Conservation (phyloP, 495 filamentous ascomycete genomes). For the Aspergillus cavernicola region DNA sequence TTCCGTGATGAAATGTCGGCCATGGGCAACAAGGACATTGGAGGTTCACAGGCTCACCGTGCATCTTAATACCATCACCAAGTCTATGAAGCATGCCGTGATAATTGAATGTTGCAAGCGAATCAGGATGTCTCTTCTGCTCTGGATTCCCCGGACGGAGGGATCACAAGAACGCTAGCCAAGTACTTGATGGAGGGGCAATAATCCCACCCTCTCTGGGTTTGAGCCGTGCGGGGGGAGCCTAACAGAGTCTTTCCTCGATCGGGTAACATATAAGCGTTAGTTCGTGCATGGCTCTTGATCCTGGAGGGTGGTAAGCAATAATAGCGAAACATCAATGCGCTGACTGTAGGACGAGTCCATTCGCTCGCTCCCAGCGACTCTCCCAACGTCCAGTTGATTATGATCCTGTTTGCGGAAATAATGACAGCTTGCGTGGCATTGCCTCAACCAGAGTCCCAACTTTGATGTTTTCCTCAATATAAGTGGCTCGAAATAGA, state of each 20-base stretch:
- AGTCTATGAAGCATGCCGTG: neutral
- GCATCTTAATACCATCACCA: neutral
- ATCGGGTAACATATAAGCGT: neutral
- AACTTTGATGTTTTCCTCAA: too few relatives aligned
- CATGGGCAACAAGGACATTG: too few relatives aligned
- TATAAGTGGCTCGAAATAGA: too few relatives aligned
- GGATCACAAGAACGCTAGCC: slow-evolving; percentile 12
- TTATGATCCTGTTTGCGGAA: neutral
- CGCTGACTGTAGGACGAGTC: neutral
- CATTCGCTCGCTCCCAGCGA: too few relatives aligned
- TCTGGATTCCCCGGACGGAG: neutral
- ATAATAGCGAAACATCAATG: neutral
- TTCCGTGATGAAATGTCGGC: too few relatives aligned
- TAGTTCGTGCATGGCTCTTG: neutral
- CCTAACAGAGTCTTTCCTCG: neutral
- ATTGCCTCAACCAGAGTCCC: too few relatives aligned
- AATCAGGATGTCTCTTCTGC: neutral
- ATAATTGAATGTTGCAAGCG: neutral
- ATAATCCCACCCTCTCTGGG: neutral
- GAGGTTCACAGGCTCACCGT: too few relatives aligned
- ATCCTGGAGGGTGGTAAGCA: neutral
- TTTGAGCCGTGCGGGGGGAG: slow-evolving; percentile 10
- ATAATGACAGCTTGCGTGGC: neutral
- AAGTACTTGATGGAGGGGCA: slow-evolving; percentile 5
- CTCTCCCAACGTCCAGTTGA: too few relatives aligned